Evolutionary conservation across 139 green algal species (phyloP), one percentile per base, ranked within the genome.

Genomic region (Mesotaenium endlicherianum): DNA sequence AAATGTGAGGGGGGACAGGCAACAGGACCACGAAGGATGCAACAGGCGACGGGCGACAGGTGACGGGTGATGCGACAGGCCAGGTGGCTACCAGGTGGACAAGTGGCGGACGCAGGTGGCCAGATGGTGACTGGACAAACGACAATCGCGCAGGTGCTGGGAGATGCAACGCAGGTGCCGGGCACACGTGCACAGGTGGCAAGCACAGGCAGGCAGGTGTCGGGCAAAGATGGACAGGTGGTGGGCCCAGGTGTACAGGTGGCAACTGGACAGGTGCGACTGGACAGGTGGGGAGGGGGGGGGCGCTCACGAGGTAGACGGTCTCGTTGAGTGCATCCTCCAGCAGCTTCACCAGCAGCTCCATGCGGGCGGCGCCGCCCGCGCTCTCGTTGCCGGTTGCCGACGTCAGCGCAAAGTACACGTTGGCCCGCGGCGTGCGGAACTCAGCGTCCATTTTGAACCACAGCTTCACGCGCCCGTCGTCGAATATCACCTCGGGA

Each of bases 251-350:
- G 49, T 59, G 16, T 59, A 30, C 14, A 59, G 14, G 49, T 59
- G 16, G 49, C 16, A 59, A 30, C 16, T 16, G 49, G 14, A 16
- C 49, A 59, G 16, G 14, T 14, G 16, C 14, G 49, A 14, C 14
- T 16, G 14, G 16, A 59, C 16, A 59, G 49, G 14, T n/a, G n/a
- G n/a, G n/a, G n/a, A n/a, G n/a, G n/a, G n/a, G n/a, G n/a, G 44
- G 30, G 16, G 6, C 67, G 38, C 94, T 91, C 20, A 95, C 95
- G 57, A 97, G 87, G 90, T 98, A 98, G 11, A 92, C 82, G 6
- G 92, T 93, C 88, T 98, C 94, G 40, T 90, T 94, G 45, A 98
- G 86, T 39, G 71, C 83, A 70, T 98, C 95, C 69, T 96, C 93
- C 59, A 95, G 59, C 60, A 98, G 90, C 89, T 92, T 93, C 30